phyloP scores from a whole-genome alignment of 805 yeast genomes.

The Starmera pachycereana region DNA sequence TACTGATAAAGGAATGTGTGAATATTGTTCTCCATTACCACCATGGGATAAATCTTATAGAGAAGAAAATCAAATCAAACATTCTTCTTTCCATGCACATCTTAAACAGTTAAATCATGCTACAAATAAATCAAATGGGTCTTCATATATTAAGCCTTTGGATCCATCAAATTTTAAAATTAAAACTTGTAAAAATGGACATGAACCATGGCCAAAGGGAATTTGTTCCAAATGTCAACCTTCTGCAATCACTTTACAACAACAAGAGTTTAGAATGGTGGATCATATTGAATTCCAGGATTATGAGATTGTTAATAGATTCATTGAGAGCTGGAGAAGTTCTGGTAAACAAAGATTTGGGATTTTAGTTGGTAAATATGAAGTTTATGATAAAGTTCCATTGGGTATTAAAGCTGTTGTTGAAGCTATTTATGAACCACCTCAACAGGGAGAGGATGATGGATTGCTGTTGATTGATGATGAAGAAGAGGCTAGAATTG shows the following conservation, averaged over 20 bases:
- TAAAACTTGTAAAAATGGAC: slow-evolving; percentile 64
- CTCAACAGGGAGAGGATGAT: slow-evolving; percentile 79
- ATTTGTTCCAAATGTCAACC: slow-evolving; percentile 97
- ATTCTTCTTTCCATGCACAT: slow-evolving; percentile 78
- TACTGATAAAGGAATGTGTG: slow-evolving; percentile 95
- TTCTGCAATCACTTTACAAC: slow-evolving; percentile 84
- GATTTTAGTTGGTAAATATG: slow-evolving; percentile 73
- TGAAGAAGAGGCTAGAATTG: slow-evolving; percentile 44
- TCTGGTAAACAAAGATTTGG: slow-evolving; percentile 87
- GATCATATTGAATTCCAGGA: slow-evolving; percentile 91
- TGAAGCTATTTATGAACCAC: slow-evolving; percentile 89
- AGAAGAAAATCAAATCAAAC: slow-evolving; percentile 71
- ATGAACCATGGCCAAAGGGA: slow-evolving; percentile 89
- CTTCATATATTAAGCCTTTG: slow-evolving; percentile 75
- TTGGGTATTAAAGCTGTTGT: slow-evolving; percentile 91
- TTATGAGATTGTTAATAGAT: slow-evolving; percentile 62
- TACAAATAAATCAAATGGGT: slow-evolving; percentile 42
- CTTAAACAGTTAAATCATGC: slow-evolving; percentile 60
- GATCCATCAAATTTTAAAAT: slow-evolving; percentile 63
- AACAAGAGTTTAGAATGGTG: slow-evolving; percentile 88
- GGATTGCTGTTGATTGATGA: slow-evolving; percentile 54
- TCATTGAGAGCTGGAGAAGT: slow-evolving; percentile 86
- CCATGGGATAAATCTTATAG: slow-evolving; percentile 86
- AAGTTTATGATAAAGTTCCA: slow-evolving; percentile 72
- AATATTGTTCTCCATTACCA: slow-evolving; percentile 89